Evolutionary conservation across 371 early-diverging fungal species (phyloP), one percentile per base, ranked within the genome.

Genomic region (Mortierella sp.): DNA sequence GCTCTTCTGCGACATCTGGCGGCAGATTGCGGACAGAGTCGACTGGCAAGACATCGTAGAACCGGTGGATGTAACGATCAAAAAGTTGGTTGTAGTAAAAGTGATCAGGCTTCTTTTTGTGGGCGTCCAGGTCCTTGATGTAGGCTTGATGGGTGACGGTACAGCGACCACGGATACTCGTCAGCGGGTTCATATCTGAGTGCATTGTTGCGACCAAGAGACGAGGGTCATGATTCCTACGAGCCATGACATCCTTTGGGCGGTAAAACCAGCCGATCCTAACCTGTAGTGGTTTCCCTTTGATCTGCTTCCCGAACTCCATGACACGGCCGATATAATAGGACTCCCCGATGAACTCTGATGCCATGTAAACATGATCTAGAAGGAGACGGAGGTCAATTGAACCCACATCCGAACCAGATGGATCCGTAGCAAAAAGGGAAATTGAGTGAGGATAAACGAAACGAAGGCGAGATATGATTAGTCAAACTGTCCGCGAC

Each of bases 181-280:
- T 90, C 1, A 97, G 89, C n/a, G 96, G 95, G 75, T 96, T 95
- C 82, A 96, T 82, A 81, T 97, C 97, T 21, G 95, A 93, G 88
- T 97, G 95, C 97, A 97, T 97, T 44, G 96, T 95, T 8, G 97
- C 97, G 8, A 97, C 90, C 43, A 97, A 88, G 8, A 95, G 88
- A 6, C 95, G 91, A 48, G 93, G 91, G 90, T 97, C 97, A 74
- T 93, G 90, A 18, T 90, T 88, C 73, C 92, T 94, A 12, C 94
- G 91, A 8, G 90, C 85, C 74, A 94, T 90, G 76, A 97, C 92
- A 83, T 97, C 97, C 70, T 93, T 91, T 6, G 96, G 94, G 12
- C 97, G 91, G 80, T 95, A 96, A 80, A 93, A 97, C 96, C 96
- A 96, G 35, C 95, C 97, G 81, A 96, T 90, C 76, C 90, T 92